Evolutionary conservation across 257 asterid species (phyloP).

Genomic region (Plantago ovata): DNA sequence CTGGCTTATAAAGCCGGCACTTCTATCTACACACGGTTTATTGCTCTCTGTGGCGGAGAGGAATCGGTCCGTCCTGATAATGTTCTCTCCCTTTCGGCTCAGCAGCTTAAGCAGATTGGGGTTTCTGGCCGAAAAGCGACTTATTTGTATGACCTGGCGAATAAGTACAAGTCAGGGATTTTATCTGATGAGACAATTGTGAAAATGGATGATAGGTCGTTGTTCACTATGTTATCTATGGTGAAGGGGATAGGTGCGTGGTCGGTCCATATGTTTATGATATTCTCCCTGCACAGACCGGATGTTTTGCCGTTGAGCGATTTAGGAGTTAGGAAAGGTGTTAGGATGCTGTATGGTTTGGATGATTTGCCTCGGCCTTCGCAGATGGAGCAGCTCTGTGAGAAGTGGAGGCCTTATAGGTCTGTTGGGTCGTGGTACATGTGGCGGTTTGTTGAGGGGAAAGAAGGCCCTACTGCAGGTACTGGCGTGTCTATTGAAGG

Average conservation of each 20-base stretch:
- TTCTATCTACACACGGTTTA: slow-evolving; percentile 69
- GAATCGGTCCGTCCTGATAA: slow-evolving; percentile 56
- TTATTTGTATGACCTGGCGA: slow-evolving; percentile 73
- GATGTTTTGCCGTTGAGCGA: slow-evolving; percentile 96
- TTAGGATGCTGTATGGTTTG: slow-evolving; percentile 70
- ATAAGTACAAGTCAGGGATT: slow-evolving; percentile 75
- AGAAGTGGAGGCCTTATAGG: slow-evolving; percentile 93
- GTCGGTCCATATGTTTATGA: slow-evolving; percentile 99
- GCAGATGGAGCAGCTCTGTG: slow-evolving; percentile 84
- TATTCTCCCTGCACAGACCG: slow-evolving; percentile 83
- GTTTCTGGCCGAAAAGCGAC: slow-evolving; percentile 88
- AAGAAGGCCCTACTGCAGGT: slow-evolving; percentile 46
- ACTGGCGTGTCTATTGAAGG: slow-evolving; percentile 42
- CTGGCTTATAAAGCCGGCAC: slow-evolving; percentile 85
- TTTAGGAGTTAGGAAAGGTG: slow-evolving; percentile 94
- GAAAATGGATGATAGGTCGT: slow-evolving; percentile 85
- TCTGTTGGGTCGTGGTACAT: slow-evolving; percentile 96
- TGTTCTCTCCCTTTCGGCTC: slow-evolving; percentile 63
- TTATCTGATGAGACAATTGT: slow-evolving; percentile 75
- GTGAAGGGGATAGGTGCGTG: slow-evolving; percentile 97
- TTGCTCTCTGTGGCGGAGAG: slow-evolving; percentile 78
- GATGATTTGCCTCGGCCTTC: slow-evolving; percentile 90
- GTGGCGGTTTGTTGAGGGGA: slow-evolving; percentile 87
- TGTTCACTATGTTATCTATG: slow-evolving; percentile 94
- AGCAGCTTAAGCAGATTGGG: slow-evolving; percentile 90